phyloP scores from a whole-genome alignment of 2,329 filamentous ascomycete species.

The Pseudocercospora eumusae region DNA sequence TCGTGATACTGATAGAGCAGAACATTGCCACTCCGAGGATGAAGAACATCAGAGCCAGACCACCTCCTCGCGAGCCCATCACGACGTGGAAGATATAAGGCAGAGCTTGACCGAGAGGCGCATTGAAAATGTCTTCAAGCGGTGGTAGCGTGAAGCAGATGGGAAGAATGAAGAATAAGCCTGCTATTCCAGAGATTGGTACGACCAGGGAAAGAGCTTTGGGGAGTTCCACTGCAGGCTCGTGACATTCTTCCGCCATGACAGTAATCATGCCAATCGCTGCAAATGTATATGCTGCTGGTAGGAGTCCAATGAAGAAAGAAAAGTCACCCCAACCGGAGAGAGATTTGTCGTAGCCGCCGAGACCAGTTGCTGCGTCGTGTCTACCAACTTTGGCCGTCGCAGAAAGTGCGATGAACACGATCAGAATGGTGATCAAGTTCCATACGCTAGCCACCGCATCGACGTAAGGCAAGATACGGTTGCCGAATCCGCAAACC shows the following conservation, averaged over 20 bases:
- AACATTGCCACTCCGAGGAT: conserved; percentile 55
- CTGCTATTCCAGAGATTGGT: conserved; percentile 38
- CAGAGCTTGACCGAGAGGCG: conserved; percentile 52
- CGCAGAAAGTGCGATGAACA: not conserved
- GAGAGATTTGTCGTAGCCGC: not conserved
- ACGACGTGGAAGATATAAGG: conserved; percentile 55
- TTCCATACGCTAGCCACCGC: not conserved
- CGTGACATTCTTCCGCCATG: not conserved
- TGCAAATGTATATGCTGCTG: not conserved
- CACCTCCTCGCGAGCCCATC: conserved; percentile 52
- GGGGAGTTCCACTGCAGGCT: not conserved
- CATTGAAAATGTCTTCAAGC: conserved; percentile 47
- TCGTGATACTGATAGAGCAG: conserved; percentile 57
- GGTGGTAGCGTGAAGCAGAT: conserved; percentile 55
- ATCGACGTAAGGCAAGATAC: not conserved
- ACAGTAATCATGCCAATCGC: not conserved
- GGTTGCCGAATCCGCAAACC: not conserved
- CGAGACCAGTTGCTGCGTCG: not conserved
- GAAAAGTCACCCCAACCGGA: not conserved
- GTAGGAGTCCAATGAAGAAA: not conserved
- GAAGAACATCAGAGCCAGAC: conserved; percentile 52
- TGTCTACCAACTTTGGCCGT: not conserved
- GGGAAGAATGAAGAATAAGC: conserved; percentile 59
- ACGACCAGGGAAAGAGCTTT: not conserved
- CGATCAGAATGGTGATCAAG: not conserved